Conservation (phyloP, 352 stramenopile species). For the Globisporangium barbulae region DNA sequence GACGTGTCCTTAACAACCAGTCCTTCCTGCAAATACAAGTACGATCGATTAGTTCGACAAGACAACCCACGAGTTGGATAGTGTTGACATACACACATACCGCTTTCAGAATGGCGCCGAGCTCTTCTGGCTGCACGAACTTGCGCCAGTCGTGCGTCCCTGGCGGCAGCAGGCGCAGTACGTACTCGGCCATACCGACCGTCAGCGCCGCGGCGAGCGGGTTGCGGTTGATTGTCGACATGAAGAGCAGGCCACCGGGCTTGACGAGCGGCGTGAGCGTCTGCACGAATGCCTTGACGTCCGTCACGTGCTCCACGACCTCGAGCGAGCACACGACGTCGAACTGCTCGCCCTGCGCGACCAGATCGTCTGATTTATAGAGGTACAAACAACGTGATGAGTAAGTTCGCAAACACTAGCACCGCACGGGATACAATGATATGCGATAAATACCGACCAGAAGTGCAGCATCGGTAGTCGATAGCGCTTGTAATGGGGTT, state of each 20-base stretch:
- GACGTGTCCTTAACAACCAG: conserved; percentile 65
- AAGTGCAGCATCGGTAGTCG: conserved; percentile 81
- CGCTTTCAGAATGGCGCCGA: conserved; percentile 53
- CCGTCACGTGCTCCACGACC: conserved; percentile 81
- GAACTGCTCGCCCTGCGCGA: conserved; percentile 64
- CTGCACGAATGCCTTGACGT: conserved; percentile 65
- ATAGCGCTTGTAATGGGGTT: conserved; percentile 58
- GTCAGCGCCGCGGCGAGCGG: conserved; percentile 56
- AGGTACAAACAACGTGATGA: not conserved
- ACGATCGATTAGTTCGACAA: not conserved
- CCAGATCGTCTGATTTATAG: conserved; percentile 53
- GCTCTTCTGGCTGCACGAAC: conserved; percentile 72
- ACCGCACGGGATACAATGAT: not conserved
- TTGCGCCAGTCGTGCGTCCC: conserved; percentile 87
- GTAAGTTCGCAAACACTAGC: not conserved
- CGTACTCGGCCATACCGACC: conserved; percentile 75
- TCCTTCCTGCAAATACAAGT: conserved; percentile 27
- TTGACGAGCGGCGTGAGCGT: conserved; percentile 80
- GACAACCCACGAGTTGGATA: not conserved
- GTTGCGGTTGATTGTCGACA: conserved; percentile 86
- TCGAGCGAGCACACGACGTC: conserved; percentile 86
- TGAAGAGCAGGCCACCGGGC: conserved; percentile 72
- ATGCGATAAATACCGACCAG: conserved; percentile 28
- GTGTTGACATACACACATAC: conserved; percentile 7
- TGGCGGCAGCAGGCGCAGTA: conserved; percentile 69